These are phyloP conservation scores for Aspergillus olivimuriae DNA, from an alignment of 495 filamentous ascomycete species.

Conservation along the genomic window DNA sequence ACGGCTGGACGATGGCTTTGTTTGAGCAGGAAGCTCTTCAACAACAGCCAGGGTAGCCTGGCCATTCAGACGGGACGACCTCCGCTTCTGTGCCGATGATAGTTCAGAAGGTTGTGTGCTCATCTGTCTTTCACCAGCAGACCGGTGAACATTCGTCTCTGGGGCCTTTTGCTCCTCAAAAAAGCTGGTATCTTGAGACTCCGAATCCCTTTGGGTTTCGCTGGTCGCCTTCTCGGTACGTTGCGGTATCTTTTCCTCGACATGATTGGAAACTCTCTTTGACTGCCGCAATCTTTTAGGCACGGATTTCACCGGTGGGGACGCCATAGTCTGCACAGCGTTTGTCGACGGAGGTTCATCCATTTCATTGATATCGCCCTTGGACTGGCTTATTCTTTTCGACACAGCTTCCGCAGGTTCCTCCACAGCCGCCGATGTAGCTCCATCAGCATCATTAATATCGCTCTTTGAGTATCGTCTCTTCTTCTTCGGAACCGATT, in stretches of 20 bases:
- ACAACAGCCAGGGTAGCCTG: slow-evolving; percentile 9
- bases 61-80: slow-evolving; percentile 23
- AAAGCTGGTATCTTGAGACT: not conserved
- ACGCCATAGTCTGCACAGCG: too few relatives aligned
- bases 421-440: not conserved
- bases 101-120: too few relatives aligned
- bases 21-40: slow-evolving; percentile 8
- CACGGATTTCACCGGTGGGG: too few relatives aligned
- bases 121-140: too few relatives aligned
- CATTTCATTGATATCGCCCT: not conserved
- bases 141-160: too few relatives aligned
- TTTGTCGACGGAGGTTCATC: not conserved
- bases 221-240: not conserved
- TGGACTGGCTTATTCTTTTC: not conserved
- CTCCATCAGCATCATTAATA: not conserved
- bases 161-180: not conserved
- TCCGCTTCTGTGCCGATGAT: slow-evolving; percentile 8
- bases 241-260: too few relatives aligned
- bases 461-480: slow-evolving; percentile 16
- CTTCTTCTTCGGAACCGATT: slow-evolving; percentile 19
- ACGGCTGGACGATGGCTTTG: slow-evolving; percentile 12
- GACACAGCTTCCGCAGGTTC: not conserved
- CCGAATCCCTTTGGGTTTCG: not conserved
- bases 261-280: too few relatives aligned
- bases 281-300: too few relatives aligned